A percentile compares a stretch with the other conserved stretches of the same genome.
Evolutionary conservation across 1,284 basidiomycete genomes (phyloP).

Genomic region (Trametes sp.): DNA sequence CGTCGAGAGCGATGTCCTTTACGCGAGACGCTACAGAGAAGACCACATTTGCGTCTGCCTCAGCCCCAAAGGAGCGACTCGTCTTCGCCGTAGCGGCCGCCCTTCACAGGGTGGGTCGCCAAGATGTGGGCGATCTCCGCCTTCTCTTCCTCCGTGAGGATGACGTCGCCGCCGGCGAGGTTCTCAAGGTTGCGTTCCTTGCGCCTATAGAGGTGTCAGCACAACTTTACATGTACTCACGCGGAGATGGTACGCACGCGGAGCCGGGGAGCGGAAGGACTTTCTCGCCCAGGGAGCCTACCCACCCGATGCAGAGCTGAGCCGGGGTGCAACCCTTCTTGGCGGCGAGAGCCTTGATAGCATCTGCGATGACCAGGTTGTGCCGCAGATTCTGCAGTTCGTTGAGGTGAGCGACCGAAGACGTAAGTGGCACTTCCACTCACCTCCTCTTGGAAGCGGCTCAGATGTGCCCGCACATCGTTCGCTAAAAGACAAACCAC

Average conservation of each 20-base stretch:
- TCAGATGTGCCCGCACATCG: constrained; percentile 46
- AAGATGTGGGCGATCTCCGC: constrained; percentile 44
- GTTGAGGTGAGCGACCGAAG: background rate
- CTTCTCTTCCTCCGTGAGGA: constrained; percentile 48
- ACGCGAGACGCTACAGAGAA: too few relatives aligned
- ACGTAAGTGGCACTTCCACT: constrained; percentile 1
- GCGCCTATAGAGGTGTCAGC: constrained; percentile 27
- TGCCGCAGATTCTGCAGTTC: constrained; percentile 51
- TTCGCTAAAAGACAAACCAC: constrained; percentile 29
- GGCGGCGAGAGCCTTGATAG: constrained; percentile 52
- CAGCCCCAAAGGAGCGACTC: constrained; percentile 36
- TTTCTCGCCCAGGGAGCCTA: constrained; percentile 53
- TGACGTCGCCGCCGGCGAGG: constrained; percentile 50
- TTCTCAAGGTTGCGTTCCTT: constrained; percentile 53
- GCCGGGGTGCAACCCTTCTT: constrained; percentile 58
- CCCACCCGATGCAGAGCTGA: constrained; percentile 71
- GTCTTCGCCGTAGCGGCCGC: constrained; percentile 35
- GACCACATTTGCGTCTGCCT: background rate
- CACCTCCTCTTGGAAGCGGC: constrained; percentile 47
- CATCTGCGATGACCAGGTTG: constrained; percentile 62
- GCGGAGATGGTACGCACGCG: constrained; percentile 43
- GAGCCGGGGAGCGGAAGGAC: constrained; percentile 64
- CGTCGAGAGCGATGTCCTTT: too few relatives aligned
- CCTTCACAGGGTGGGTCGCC: constrained; percentile 37
- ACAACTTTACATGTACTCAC: background rate